These are phyloP conservation scores for Verticillium tricorpus DNA, from an alignment of 2,329 filamentous ascomycete species.

Conservation along the genomic window DNA sequence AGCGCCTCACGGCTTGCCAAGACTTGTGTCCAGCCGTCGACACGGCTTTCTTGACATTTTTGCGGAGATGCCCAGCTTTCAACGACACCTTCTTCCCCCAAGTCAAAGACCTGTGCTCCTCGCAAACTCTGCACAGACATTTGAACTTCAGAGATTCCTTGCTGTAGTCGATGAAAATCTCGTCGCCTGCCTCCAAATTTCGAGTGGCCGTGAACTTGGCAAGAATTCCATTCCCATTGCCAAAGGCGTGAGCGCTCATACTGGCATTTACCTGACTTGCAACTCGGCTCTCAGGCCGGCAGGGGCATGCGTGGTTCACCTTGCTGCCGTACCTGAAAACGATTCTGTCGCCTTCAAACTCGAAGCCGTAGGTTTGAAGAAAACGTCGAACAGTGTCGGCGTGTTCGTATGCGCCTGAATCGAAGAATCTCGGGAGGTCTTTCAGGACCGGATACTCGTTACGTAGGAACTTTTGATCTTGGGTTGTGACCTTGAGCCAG, in stretches of 20 bases:
- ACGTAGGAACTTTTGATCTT: background rate
- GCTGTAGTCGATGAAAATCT: background rate
- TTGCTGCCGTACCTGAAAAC: background rate
- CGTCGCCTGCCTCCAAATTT: background rate
- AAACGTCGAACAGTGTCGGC: background rate
- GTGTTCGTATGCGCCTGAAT: background rate
- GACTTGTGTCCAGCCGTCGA: background rate
- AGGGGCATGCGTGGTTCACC: background rate
- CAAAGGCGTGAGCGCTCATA: background rate
- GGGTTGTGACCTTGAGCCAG: background rate
- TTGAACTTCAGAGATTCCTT: background rate
- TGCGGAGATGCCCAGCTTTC: background rate
- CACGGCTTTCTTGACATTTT: background rate
- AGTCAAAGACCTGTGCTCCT: background rate
- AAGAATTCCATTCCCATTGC: background rate
- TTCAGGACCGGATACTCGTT: background rate
- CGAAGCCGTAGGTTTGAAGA: background rate
- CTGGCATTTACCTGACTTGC: background rate
- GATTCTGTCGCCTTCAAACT: background rate
- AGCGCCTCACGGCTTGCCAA: background rate
- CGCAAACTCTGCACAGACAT: background rate
- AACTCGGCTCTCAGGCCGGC: background rate
- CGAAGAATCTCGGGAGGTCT: background rate
- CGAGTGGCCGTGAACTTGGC: background rate
- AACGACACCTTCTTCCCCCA: background rate